These are phyloP conservation scores for Fusarium aywerte DNA, from an alignment of 2,329 filamentous ascomycete species.

Conservation along the genomic window DNA sequence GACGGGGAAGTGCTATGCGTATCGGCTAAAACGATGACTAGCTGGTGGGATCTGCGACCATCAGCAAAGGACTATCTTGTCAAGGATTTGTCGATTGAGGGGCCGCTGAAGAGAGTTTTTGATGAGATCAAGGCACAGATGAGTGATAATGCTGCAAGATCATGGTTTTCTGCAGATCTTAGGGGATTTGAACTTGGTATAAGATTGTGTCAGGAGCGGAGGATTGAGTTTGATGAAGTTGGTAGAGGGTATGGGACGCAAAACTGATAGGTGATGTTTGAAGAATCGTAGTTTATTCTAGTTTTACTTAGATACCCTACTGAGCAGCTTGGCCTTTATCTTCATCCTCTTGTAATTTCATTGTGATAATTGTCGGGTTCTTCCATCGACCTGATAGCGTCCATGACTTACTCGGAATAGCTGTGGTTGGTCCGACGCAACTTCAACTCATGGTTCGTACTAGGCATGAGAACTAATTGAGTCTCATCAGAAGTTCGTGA, in stretches of 20 bases:
- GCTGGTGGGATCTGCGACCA: too few relatives aligned
- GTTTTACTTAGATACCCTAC: background rate
- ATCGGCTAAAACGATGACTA: background rate
- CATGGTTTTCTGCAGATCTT: slow-evolving; percentile 14
- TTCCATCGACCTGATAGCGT: too few relatives aligned
- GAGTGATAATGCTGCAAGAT: background rate
- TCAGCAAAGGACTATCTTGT: background rate
- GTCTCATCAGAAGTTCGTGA: too few relatives aligned
- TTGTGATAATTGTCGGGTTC: background rate
- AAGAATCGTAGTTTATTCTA: background rate
- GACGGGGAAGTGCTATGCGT: background rate
- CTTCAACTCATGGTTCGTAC: background rate
- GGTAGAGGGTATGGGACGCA: background rate
- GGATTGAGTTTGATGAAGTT: background rate
- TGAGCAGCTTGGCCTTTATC: background rate
- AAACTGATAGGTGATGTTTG: background rate
- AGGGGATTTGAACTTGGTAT: background rate
- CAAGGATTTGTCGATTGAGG: background rate
- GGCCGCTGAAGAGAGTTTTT: background rate
- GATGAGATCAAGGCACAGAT: background rate
- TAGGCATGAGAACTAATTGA: fast-evolving
- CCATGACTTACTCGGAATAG: fast-evolving
- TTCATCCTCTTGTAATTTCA: background rate
- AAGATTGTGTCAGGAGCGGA: background rate
- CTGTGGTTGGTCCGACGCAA: background rate